Evolutionary conservation across 495 filamentous ascomycete genomes (phyloP).

Genomic region (Trichoderma parareesei): DNA sequence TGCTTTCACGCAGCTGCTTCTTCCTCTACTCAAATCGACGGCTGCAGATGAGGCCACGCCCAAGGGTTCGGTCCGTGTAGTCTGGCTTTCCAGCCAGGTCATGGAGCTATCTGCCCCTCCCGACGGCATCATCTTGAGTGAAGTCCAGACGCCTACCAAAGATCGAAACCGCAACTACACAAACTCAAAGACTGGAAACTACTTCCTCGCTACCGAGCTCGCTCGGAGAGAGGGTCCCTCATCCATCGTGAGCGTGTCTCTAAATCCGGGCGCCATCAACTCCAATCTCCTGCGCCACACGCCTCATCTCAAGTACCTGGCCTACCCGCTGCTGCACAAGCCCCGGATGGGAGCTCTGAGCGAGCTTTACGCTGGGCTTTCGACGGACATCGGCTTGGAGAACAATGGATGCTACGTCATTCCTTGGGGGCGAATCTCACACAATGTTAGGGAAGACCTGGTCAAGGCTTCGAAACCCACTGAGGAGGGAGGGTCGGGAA

Average conservation of each 20-base stretch:
- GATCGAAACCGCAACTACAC: constrained; percentile 26
- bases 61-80: constrained; percentile 26
- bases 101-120: constrained; percentile 22
- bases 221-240: constrained; percentile 19
- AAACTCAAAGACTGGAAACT: constrained; percentile 33
- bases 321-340: constrained; percentile 23
- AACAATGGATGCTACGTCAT: constrained; percentile 33
- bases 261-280: constrained; percentile 34
- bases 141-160: constrained; percentile 18
- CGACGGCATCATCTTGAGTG: constrained; percentile 25
- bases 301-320: constrained; percentile 15
- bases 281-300: constrained; percentile 24
- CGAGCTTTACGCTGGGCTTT: constrained; percentile 35
- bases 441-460: constrained; percentile 16
- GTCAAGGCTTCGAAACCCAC: constrained; percentile 14
- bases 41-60: constrained; percentile 17
- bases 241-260: constrained; percentile 30
- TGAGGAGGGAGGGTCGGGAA: constrained; percentile 18
- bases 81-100: constrained; percentile 27
- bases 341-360: constrained; percentile 33
- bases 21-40: constrained; percentile 26
- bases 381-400: constrained; percentile 25
- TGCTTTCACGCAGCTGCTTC: constrained; percentile 34
- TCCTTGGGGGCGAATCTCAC: constrained; percentile 32
- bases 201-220: constrained; percentile 28